phyloP scores from a whole-genome alignment of 257 asterid species.

The Solanum sejunctum region DNA sequence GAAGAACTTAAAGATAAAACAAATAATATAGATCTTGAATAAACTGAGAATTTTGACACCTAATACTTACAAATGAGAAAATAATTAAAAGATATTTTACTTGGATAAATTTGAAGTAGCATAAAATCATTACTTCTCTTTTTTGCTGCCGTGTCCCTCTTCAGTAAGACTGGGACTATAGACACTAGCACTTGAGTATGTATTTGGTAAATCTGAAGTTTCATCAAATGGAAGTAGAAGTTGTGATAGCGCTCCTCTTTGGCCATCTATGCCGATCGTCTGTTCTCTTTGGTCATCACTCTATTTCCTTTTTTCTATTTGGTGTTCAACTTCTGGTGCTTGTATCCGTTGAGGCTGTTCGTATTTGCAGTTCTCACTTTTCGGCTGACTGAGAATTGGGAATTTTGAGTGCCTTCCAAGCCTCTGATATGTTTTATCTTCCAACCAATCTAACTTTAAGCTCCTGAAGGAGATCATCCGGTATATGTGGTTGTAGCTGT shows the following conservation, averaged over 20 bases:
- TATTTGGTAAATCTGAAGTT: not conserved
- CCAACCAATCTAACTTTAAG: not conserved
- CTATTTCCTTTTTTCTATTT: not conserved
- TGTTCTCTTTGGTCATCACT: not conserved
- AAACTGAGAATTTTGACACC: not conserved
- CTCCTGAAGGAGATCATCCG: not conserved
- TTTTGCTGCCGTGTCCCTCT: not conserved
- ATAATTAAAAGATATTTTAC: not conserved
- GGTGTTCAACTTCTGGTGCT: not conserved
- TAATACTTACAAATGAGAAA: not conserved
- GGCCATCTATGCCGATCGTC: not conserved
- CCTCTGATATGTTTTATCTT: not conserved
- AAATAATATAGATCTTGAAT: not conserved
- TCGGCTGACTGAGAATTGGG: not conserved
- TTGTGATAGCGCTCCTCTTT: not conserved
- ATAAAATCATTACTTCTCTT: not conserved
- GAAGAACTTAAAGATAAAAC: not conserved
- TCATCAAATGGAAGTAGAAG: not conserved
- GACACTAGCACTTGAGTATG: not conserved
- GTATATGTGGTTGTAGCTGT: not conserved
- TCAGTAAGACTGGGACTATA: not conserved
- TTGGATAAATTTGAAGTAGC: not conserved
- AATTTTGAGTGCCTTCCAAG: not conserved
- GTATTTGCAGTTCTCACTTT: not conserved
- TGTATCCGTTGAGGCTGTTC: not conserved